phyloP scores from a whole-genome alignment of 2,329 filamentous ascomycete species.

The Beauveria asiatica region DNA sequence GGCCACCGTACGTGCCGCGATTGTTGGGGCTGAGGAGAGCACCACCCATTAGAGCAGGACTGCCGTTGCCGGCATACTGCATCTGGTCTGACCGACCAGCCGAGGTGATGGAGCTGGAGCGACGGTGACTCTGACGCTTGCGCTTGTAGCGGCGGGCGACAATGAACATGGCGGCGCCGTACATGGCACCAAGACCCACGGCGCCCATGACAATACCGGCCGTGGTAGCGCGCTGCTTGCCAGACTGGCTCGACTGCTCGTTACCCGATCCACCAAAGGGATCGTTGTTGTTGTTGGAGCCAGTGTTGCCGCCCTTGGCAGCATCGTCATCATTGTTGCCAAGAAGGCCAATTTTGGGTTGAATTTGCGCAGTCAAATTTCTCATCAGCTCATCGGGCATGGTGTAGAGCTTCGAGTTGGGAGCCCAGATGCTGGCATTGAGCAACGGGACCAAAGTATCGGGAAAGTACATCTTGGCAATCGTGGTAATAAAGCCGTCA shows the following conservation, averaged over 20 bases:
- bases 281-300: conserved; percentile 27
- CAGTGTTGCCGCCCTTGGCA: conserved; percentile 22
- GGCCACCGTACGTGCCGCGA: conserved; percentile 46
- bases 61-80: conserved; percentile 40
- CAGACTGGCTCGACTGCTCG: conserved; percentile 37
- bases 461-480: conserved; percentile 62
- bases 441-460: conserved; percentile 59
- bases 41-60: conserved; percentile 62
- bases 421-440: conserved; percentile 58
- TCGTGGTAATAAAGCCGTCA: conserved; percentile 73
- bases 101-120: conserved; percentile 62
- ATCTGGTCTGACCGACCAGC: conserved; percentile 40
- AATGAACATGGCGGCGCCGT: conserved; percentile 90
- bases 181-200: conserved; percentile 71
- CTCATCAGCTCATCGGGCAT: conserved; percentile 56
- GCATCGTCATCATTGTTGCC: conserved; percentile 33
- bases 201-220: conserved; percentile 69
- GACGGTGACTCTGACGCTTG: conserved; percentile 69
- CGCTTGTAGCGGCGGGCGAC: conserved; percentile 85
- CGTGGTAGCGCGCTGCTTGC: conserved; percentile 54
- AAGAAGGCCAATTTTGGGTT: conserved; percentile 56
- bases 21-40: conserved; percentile 48
- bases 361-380: conserved; percentile 72
- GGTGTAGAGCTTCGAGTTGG: conserved; percentile 67
- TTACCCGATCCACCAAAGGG: conserved; percentile 31